Evolutionary conservation across 75 land plant species (phyloP).

Genomic region (Cupressus sempervirens): DNA sequence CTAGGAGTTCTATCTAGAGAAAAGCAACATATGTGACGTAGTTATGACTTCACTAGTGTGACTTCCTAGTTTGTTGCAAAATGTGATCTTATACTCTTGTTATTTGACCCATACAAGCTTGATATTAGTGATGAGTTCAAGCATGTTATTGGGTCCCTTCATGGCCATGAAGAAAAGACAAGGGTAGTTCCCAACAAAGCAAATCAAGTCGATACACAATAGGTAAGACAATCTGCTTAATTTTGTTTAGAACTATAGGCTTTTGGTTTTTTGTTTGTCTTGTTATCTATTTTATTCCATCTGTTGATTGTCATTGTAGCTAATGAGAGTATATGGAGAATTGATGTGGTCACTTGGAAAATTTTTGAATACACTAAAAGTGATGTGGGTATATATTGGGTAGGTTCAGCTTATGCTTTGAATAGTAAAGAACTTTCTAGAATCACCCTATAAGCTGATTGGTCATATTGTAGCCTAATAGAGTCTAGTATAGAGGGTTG

Average conservation of each 20-base stretch:
- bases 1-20: constrained; percentile 98
- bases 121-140: constrained; percentile 98
- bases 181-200: constrained; percentile 95
- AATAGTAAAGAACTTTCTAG: too few species aligned
- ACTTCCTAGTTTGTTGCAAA: constrained; percentile 98
- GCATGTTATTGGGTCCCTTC: constrained; percentile 80
- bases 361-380: constrained; percentile 95
- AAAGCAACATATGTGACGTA: constrained; percentile 88
- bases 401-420: constrained; percentile 20
- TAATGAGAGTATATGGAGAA: constrained; percentile 98
- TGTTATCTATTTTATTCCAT: background rate
- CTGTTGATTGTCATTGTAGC: constrained; percentile 34
- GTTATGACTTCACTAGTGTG: constrained; percentile 96
- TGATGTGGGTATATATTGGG: constrained; percentile 94
- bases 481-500: too few species aligned
- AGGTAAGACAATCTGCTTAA: constrained; percentile 31
- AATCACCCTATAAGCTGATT: too few species aligned
- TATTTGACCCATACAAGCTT: constrained; percentile 95
- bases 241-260: background rate
- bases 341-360: constrained; percentile 99
- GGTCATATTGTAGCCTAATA: too few species aligned
- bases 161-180: constrained; percentile 96
- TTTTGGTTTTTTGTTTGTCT: too few species aligned
- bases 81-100: constrained; percentile 93
- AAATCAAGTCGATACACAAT: constrained; percentile 96